Base-by-base conservation (phyloP, 1,139 yeast genomes). In the Saccharomycopsis hybrid region DNA sequence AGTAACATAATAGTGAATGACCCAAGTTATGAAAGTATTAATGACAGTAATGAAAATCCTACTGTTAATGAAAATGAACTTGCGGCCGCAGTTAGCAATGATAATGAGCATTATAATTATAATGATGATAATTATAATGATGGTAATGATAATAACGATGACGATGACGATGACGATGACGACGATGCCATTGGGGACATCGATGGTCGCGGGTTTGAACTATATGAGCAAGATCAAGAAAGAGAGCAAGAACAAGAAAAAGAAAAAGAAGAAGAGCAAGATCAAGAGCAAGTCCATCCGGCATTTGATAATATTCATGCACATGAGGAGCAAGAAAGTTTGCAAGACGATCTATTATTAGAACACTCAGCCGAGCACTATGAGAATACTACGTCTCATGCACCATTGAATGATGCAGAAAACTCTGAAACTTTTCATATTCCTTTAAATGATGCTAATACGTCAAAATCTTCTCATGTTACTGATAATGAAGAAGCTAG, bases 401-500 rank as follows among this genome's bases (percentile, higher is more conserved):
- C 18, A 18, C 18, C 18, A 18, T 18, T 18, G 18, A 18, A 18
- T 18, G 18, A 18, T 18, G 18, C 18, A 18, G 18, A 18, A 18
- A 18, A 18, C 18, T 18, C 18, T 18, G 18, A 18, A 18, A 18
- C 18, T 18, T 18, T 18, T 18, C 18, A 18, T 18, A 18, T 18
- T 18, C 42, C 42, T n/a, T 39, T 39, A 27, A 39, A 39, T 39
- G 42, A 39, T 39, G 29, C 5, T n/a, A n/a, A 24, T 8, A 39
- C 29, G 5, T 36, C 39, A 36, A 36, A n/a, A 36, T n/a, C 13
- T 5, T 36, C 39, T 11, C 9, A 39, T 41, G 7, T 11, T 5
- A 31, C 35, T 11, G 9, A 28, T 33, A n/a, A 35, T 33, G 46
- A 43, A 28, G 46, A 43, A 18, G 39, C 29, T 11, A 31, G 46